Percentiles rank a stretch among this genome's conserved stretches.
phyloP scores from a whole-genome alignment of 805 yeast species.

The Zygotorulaspora danielsina region DNA sequence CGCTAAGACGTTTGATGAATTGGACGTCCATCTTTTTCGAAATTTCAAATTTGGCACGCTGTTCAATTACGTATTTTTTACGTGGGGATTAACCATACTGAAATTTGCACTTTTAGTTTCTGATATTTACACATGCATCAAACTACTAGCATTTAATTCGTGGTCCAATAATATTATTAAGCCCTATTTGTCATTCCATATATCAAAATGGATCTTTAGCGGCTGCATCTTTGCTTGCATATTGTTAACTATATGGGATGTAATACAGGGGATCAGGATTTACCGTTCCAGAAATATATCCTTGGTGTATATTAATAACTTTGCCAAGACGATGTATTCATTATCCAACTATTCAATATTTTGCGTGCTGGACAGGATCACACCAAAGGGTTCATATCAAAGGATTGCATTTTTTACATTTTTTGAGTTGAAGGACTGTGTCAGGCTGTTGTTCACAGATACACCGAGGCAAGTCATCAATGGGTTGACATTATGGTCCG shows the following conservation, averaged over 20 bases:
- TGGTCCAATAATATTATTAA: constrained; percentile 55
- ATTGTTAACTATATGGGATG: constrained; percentile 51
- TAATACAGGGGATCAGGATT: constrained; percentile 53
- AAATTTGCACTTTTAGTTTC: constrained; percentile 54
- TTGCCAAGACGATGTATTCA: constrained; percentile 57
- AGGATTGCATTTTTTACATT: constrained; percentile 63
- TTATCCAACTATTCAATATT: constrained; percentile 57
- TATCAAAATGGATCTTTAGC: constrained; percentile 66
- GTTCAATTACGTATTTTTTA: constrained; percentile 19
- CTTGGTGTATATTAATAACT: constrained; percentile 60
- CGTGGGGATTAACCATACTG: constrained; percentile 40
- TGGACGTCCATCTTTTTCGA: constrained; percentile 25
- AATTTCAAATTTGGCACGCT: constrained; percentile 23
- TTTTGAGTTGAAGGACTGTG: constrained; percentile 58
- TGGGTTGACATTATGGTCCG: constrained; percentile 63
- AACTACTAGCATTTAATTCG: constrained; percentile 63
- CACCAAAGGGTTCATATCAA: constrained; percentile 61
- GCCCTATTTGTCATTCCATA: constrained; percentile 48
- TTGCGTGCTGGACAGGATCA: constrained; percentile 67
- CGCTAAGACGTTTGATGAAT: constrained; percentile 27
- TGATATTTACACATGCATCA: constrained; percentile 76
- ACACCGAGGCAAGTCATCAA: constrained; percentile 85
- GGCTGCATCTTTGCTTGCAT: constrained; percentile 76
- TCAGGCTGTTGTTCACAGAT: constrained; percentile 67
- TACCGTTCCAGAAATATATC: constrained; percentile 63